Base-by-base conservation (phyloP, 371 early-diverging fungal species). In the Haplosporangium sp. region DNA sequence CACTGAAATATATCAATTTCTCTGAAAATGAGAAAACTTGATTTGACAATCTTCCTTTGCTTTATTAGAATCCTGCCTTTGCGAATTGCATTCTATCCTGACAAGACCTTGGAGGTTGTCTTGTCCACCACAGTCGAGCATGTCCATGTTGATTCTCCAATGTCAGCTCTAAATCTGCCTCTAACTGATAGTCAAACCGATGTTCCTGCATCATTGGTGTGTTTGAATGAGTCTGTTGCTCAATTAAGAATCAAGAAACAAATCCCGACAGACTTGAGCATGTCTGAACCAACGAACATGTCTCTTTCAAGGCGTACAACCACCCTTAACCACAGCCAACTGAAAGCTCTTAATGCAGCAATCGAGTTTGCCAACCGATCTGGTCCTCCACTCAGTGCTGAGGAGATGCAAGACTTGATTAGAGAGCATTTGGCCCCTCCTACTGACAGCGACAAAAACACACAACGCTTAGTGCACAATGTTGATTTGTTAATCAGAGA, bases 181-280 rank as follows among this genome's bases (percentile, higher is more conserved):
- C 40, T 17, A 63, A 70, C 59, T 47, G 70, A 57, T 40, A 58
- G 48, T 48, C 63, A 48, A 13, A 63, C 57, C 42, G 42, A 4
- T 42, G 9, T 9, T 42, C 42, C 42, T 42, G 9, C 6, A 42
- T 5, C 42, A 42, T 9, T 9, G 9, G 9, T 42, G 42, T 17
- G 15, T 44, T 42, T 61, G 61, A 61, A 63, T 6, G 45, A 5
- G 50, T n/a, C 20, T 52, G 53, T 52, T 17, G 13, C 4, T 5
- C 19, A 52, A 5, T 20, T 52, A 20, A 20, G 53, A 3, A 52
- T 52, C 53, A 52, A 52, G 53, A 20, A 52, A 4, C 3, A 52
- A 52, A 17, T 52, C 13, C 20, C 53, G 4, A n/a, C 53, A 52
- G 53, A 20, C 15, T 17, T n/a, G 5, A 13, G 5, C 20, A 4